Evolutionary conservation across 2,329 filamentous ascomycete genomes (phyloP).

Genomic region (Xylariales sp.): DNA sequence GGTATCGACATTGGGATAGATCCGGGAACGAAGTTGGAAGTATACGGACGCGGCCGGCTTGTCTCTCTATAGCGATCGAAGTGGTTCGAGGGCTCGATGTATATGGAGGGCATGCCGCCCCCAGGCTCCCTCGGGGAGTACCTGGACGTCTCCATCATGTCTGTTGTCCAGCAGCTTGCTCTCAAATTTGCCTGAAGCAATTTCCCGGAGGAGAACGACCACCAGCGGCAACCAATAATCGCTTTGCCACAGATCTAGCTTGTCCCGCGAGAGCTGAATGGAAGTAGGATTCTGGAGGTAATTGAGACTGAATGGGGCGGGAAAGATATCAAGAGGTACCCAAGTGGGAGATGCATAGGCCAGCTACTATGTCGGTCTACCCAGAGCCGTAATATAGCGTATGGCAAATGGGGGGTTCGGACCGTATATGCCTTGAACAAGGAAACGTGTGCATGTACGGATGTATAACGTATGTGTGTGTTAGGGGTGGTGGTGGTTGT

Average conservation of each 20-base stretch:
- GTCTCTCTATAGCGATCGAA: conserved; percentile 19
- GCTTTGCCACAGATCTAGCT: conserved; percentile 1
- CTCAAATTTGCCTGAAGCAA: neutral
- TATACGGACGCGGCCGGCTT: conserved; percentile 15
- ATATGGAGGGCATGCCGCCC: conserved; percentile 24
- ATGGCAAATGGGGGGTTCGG: no score
- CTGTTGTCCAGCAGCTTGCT: conserved; percentile 3
- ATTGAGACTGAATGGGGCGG: neutral
- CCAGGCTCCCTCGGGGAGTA: conserved; percentile 24
- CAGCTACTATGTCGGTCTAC: no score
- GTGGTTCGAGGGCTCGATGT: conserved; percentile 19
- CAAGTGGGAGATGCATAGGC: neutral
- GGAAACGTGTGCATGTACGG: no score
- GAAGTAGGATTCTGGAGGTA: neutral
- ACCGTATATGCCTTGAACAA: no score
- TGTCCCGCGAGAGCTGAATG: conserved; percentile 1
- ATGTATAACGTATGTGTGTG: no score
- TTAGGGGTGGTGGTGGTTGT: no score
- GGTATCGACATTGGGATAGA: conserved; percentile 33
- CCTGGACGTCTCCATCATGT: conserved; percentile 24
- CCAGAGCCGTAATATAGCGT: no score
- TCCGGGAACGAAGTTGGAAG: conserved; percentile 22
- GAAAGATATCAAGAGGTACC: neutral
- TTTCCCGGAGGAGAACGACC: neutral
- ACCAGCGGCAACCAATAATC: conserved; percentile 1